Evolutionary conservation across 2,329 filamentous ascomycete species (phyloP), one percentile per base, ranked within the genome.

Genomic region (Aspergillus versicolor): DNA sequence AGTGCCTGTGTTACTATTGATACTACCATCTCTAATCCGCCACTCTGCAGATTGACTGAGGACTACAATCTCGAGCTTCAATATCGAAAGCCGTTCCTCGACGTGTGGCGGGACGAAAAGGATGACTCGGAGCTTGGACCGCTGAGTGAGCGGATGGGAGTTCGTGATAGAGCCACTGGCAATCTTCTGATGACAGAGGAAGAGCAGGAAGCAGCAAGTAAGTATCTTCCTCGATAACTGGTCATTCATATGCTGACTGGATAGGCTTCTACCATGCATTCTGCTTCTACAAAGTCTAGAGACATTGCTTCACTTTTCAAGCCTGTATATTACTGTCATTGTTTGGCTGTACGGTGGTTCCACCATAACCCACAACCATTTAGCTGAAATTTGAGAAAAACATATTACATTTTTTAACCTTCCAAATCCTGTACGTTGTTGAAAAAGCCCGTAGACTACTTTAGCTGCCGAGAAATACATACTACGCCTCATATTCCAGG

Each of bases 1-100:
- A 69, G 75, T 37, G 19, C 27, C 22, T 41, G 27, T 7, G 44
- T 13, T 22, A 5, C 52, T 2, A 3, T 3, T 22, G 21, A 42
- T 12, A 42, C 32, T 22, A 7, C 13, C 27, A 7, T 24, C 8
- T 47, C 32, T 53, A 41, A 54, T 11, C 4, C n/a, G 5, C 7
- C 42, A 3, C 13, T 27, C 12, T 64, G 64, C 51, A 79, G 77
- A 24, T 80, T 97, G 67, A 94, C 94, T 17, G 92, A 97, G 71
- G 92, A 97, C 71, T 99, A 93, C 81, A 97, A 97, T 67, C 84
- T 99, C 6, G 94, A 99, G 73, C 77, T 97, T 66, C 89, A 96
- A 75, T 99, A 97, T 70, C 90, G 95, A 68, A 93, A 93, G 74
- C 84, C 88, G 0, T 99, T 99, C 72, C 78, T 85, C 41, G 92